Conservation (phyloP, 352 stramenopile genomes). For the Phytophthora agathidicida region DNA sequence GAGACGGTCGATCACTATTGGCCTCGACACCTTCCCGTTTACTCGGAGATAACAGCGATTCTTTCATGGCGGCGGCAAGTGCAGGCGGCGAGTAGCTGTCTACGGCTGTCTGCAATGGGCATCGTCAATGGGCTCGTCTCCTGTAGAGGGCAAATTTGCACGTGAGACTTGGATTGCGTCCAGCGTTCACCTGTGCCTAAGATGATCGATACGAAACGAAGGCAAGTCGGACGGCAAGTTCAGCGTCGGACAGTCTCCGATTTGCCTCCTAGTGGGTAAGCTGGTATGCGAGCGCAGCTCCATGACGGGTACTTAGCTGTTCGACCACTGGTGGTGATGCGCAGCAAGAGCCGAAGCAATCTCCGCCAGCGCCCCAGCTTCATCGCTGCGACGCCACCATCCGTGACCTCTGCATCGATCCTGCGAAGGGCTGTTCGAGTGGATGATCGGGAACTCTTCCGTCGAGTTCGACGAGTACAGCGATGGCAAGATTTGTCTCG, state of each 20-base stretch:
- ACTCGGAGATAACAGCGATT: conserved; percentile 1
- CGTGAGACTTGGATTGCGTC: background rate
- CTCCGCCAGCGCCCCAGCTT: conserved; percentile 6
- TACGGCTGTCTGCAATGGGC: background rate
- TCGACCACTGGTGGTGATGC: background rate
- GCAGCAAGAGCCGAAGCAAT: conserved; percentile 15
- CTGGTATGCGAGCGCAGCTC: conserved; percentile 22
- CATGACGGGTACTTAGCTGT: conserved; percentile 10
- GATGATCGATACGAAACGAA: conserved; percentile 7
- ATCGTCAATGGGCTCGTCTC: conserved; percentile 6
- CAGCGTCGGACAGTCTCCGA: conserved; percentile 10
- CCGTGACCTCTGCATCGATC: background rate
- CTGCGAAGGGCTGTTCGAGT: conserved; percentile 16
- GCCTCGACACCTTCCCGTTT: background rate
- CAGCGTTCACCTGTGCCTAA: conserved; percentile 24
- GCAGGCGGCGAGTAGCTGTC: conserved; percentile 2
- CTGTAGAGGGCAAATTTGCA: background rate
- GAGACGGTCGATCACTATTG: background rate
- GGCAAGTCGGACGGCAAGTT: background rate
- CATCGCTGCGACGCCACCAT: conserved; percentile 8
- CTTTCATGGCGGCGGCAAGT: conserved; percentile 11
- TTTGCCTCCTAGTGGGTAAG: conserved; percentile 7
- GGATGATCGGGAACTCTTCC: conserved; percentile 35
- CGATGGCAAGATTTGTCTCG: conserved; percentile 27
- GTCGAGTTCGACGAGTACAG: conserved; percentile 30